These are phyloP conservation scores for Linum tenue DNA, from an alignment of 345 rosid species.

Conservation along the genomic window DNA sequence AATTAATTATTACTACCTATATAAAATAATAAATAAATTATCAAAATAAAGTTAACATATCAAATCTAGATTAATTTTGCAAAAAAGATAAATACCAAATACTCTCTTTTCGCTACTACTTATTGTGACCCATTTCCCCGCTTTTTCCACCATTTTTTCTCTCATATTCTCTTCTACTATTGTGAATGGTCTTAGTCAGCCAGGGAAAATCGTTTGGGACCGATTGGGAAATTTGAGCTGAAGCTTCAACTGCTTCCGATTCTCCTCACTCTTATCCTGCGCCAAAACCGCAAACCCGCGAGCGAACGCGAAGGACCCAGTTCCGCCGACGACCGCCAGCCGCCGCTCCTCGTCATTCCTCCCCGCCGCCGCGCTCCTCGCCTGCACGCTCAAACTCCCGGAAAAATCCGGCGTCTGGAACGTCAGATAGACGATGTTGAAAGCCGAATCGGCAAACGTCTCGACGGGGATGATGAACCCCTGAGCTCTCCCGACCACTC, in stretches of 20 bases:
- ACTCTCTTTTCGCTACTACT: no score
- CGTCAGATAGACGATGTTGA: conserved; percentile 60
- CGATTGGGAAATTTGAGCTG: conserved; percentile 52
- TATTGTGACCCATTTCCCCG: no score
- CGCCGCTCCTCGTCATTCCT: conserved; percentile 26
- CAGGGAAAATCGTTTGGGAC: conserved; percentile 25
- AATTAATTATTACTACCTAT: no score
- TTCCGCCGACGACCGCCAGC: conserved; percentile 63
- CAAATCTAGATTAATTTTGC: no score
- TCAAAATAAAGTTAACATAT: no score
- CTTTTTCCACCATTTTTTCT: not conserved
- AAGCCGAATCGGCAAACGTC: conserved; percentile 50
- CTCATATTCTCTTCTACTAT: not conserved
- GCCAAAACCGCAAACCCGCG: conserved; percentile 59
- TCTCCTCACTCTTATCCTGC: conserved; percentile 18
- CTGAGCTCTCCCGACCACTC: conserved; percentile 57
- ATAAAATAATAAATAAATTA: no score
- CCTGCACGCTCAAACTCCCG: conserved; percentile 58
- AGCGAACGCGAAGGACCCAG: conserved; percentile 73
- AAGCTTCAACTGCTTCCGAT: conserved; percentile 40
- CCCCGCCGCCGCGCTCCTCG: conserved; percentile 33
- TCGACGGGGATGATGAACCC: conserved; percentile 66
- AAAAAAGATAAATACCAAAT: no score
- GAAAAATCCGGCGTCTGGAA: conserved; percentile 43
- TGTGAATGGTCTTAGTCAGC: not conserved